Base-by-base conservation (phyloP, 2,329 filamentous ascomycete genomes). In the Exserohilum rostratum region DNA sequence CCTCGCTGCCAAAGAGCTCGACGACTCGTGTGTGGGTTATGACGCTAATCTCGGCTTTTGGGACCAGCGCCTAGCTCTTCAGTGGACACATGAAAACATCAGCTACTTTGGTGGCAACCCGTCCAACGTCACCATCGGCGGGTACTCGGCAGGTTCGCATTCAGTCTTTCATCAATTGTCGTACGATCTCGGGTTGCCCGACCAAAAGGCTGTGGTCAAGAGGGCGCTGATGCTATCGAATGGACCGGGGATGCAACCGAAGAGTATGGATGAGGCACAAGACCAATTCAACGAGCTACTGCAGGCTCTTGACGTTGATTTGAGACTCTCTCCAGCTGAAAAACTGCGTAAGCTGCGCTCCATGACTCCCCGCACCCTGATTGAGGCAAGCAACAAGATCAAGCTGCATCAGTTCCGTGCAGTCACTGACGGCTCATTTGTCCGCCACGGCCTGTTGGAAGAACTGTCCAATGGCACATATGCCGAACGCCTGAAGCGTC, bases 81-180 rank as follows among this genome's bases (percentile, higher is more conserved):
- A 85, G 65, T 85, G 83, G 83, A 83, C 80, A 5, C 75, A 76
- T 55, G 78, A 80, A 48, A 80, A 83, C 52, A 78, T 83, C 47
- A 70, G 62, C 30, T 76, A 78, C n/a, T 84, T 85, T 54, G 80
- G 80, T 0, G 83, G 82, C 3, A 74, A 84, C 63, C 64, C 75
- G 0, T 66, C 68, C 2, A 81, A 82, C 49, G 82, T 85, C 49
- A 84, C 82, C 0, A 73, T 85, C 17, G 79, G 72, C 2, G 83
- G 83, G 2, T 85, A 86, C 60, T 84, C 82, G 3, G 84, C 84
- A 1, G 83, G 83, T 1, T 77, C 82, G 2, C 82, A 85, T 62
- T 83, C 81, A 2, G 77, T 79, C 2, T 86, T 85, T 62, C 79
- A 85, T 50, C 84, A 86, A 67, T 68, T 86, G 2, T 78, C 82